Evolutionary conservation across 2,329 filamentous ascomycete species (phyloP), one percentile per base, ranked within the genome.

Genomic region (Aureobasidium leucospermi): DNA sequence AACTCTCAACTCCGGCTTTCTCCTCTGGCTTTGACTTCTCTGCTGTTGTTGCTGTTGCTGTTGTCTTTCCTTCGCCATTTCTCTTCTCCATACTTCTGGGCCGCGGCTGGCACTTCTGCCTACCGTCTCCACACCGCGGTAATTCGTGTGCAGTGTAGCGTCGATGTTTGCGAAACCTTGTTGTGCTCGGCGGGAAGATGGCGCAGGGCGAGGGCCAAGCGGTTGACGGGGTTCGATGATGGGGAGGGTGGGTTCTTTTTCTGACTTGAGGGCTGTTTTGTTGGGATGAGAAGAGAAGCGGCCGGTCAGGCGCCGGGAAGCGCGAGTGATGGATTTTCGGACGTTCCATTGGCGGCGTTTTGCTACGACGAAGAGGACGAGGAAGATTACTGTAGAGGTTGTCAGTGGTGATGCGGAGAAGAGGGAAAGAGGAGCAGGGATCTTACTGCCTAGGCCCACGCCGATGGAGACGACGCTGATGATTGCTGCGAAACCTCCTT

Each of bases 281-380:
- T 56, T 56, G 7, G 52, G 52, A 13, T 56, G 52, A 23, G 52
- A 56, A 6, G 41, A 56, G 55, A 68, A 67, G 49, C 75, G 73
- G 19, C 74, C 75, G 1, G 76, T 78, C 46, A 79, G 61, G 29
- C 76, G 74, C 45, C 75, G 72, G 15, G 76, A 78, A 1, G 88
- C 91, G 64, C 82, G 83, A 59, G 86, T 82, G 60, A 95, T 78
- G 32, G 80, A 87, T 69, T 89, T 84, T 61, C 85, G 83, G 65
- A 94, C 78, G 65, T 85, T 88, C 90, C 90, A 94, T 72, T 92
- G 88, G 48, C 86, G 84, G 76, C 90, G 91, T 79, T 94, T 94
- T 59, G 90, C 88, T 39, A 93, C 71, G 71, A 86, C 90, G 76
- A 88, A 95, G 31, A 94, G 82, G 2, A 84, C 75, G 64, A 42